Conservation (phyloP, 345 rosid species). For the Eucalyptus brandiana region DNA sequence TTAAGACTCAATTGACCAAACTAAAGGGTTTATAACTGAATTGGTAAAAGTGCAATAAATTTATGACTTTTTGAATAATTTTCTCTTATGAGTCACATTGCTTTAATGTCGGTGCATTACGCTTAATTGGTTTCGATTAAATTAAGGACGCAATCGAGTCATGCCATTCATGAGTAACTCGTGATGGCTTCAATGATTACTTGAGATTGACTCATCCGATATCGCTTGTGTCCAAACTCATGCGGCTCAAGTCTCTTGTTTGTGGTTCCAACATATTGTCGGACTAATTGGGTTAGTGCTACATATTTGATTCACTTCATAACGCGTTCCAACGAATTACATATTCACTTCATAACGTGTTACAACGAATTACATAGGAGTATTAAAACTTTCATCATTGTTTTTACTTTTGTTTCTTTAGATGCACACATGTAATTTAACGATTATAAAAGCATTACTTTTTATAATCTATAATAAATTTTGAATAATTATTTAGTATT, state of each 20-base stretch:
- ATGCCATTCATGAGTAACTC: not conserved
- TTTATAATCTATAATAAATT: not conserved
- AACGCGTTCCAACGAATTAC: not conserved
- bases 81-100: rapidly evolving
- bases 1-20: rapidly evolving
- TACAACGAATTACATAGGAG: not conserved
- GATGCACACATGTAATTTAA: not conserved
- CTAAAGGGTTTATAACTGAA: rapidly evolving
- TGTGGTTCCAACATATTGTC: not conserved
- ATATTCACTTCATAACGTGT: not conserved
- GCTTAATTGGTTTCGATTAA: not conserved
- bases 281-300: not conserved
- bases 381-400: not conserved
- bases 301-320: not conserved
- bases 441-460: not conserved
- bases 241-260: not conserved
- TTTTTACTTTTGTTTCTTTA: not conserved
- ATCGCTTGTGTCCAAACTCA: not conserved
- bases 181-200: not conserved
- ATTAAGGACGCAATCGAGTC: not conserved
- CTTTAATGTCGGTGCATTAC: rapidly evolving
- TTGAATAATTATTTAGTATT: not conserved
- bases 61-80: rapidly evolving
- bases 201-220: not conserved
- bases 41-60: rapidly evolving